These are phyloP conservation scores for Botryotinia globosa DNA, from an alignment of 2,329 filamentous ascomycete species.

Conservation along the genomic window DNA sequence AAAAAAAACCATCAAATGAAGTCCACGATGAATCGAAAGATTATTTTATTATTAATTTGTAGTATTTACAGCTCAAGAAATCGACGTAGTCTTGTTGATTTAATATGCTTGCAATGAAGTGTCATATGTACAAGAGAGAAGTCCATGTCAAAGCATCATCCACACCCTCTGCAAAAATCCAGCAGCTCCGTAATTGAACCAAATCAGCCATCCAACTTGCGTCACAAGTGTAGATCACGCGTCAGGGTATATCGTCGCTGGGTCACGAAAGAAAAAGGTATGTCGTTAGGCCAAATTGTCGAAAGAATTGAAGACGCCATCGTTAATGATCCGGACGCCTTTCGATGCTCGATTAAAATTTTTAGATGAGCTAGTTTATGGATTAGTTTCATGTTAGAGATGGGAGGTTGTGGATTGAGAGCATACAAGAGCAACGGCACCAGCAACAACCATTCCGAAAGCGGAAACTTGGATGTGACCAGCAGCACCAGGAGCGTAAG, in stretches of 20 bases:
- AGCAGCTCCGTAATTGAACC: slow-evolving; percentile 16
- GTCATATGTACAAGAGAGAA: slow-evolving; percentile 22
- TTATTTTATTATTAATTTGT: slow-evolving; percentile 5
- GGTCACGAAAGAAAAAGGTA: slow-evolving; percentile 28
- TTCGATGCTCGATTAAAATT: slow-evolving; percentile 28
- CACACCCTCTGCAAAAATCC: slow-evolving; percentile 19
- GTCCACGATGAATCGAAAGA: background rate
- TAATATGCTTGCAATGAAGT: slow-evolving; percentile 13
- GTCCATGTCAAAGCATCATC: slow-evolving; percentile 21
- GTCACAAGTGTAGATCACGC: slow-evolving; percentile 30
- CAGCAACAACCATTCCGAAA: slow-evolving; percentile 37
- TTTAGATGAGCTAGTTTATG: slow-evolving; percentile 34
- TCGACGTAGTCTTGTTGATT: background rate
- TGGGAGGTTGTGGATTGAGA: background rate
- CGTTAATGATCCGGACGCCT: slow-evolving; percentile 25
- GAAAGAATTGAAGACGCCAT: slow-evolving; percentile 24
- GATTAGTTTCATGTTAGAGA: slow-evolving; percentile 24
- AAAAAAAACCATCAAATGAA: no score
- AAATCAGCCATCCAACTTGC: slow-evolving; percentile 21
- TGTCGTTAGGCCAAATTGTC: slow-evolving; percentile 31
- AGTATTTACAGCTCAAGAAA: slow-evolving; percentile 8
- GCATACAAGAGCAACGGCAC: slow-evolving; percentile 39
- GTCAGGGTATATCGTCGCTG: slow-evolving; percentile 27
- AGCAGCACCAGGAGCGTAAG: slow-evolving; percentile 35
- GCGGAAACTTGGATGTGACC: slow-evolving; percentile 35